Evolutionary conservation across 345 rosid species (phyloP), one percentile per base, ranked within the genome.

Genomic region (Aquilaria sinensis): DNA sequence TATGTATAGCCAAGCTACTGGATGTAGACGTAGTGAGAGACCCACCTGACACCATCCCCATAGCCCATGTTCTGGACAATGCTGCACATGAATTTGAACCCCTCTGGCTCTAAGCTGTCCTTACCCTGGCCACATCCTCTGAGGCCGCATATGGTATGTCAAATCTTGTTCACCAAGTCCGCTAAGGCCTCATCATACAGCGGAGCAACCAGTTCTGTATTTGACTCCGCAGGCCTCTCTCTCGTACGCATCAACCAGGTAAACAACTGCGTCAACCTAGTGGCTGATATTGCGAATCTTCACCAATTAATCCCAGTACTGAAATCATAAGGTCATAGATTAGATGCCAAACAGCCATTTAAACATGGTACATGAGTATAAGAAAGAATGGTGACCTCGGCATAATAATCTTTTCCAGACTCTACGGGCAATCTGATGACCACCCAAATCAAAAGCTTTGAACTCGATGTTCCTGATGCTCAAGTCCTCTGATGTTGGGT

Each of bases 401-500:
- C 68, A 56, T 75, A 75, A 53, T 75, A 75, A 60, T 75, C 79
- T 30, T 72, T 72, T 75, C 79, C 79, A 75, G 30, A 75, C 79
- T 37, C 73, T 51, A 13, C 76, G 74, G 65, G 76, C 80, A 62
- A 76, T 76, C 68, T 76, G 76, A 45, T 76, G 80, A 10, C 80
- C 80, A 0, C 80, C 76, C 71, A 76, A 68, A 68, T 76, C 76
- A 53, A 76, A 68, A 3, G 74, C 80, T 68, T 76, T 76, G 37
- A 76, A 72, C 67, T 76, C 72, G 57, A 76, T 76, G 52, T 76
- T 72, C 53, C 76, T 73, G 30, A 75, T 75, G 57, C 76, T 71
- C 43, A 75, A 67, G 58, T 75, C 79, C 54, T 75, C 74, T 2
- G 80, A 72, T 15, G 80, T 72, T 8, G 76, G 80, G 62, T 75